A percentile compares a stretch with the other conserved stretches of the same genome.
These are phyloP conservation scores for Russula sp. DNA, from an alignment of 768 basidiomycete genomes.

Conservation along the genomic window DNA sequence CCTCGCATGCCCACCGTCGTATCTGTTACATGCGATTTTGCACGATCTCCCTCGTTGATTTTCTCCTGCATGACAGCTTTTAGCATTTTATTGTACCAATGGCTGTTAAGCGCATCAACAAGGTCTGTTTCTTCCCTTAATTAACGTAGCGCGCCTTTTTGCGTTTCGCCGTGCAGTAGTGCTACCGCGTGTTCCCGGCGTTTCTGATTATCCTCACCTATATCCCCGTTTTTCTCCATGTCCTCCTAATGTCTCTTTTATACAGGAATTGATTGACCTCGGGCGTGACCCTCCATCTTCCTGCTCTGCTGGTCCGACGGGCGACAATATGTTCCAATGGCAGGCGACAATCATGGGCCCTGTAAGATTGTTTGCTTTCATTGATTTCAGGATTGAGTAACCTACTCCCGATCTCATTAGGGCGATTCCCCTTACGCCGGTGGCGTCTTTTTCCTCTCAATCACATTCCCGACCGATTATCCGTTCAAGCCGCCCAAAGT, in stretches of 20 bases:
- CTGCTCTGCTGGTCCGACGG: conserved; percentile 96
- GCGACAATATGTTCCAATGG: conserved; percentile 99
- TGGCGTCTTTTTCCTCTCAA: conserved; percentile 97
- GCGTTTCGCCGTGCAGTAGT: background rate
- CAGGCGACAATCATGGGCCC: conserved; percentile 99
- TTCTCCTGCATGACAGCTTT: conserved; percentile 19
- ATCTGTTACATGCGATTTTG: conserved; percentile 29
- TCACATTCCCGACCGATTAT: conserved; percentile 94
- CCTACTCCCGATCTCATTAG: conserved; percentile 37
- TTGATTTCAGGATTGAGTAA: conserved; percentile 18
- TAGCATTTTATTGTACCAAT: conserved; percentile 35
- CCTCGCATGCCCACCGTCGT: conserved; percentile 6
- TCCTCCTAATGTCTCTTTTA: background rate
- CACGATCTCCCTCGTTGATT: conserved; percentile 32
- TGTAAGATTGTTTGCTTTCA: conserved; percentile 44
- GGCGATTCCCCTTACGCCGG: conserved; percentile 97
- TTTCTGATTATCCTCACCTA: background rate
- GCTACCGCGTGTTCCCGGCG: background rate
- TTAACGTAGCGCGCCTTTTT: background rate
- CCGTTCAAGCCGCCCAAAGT: conserved; percentile 99
- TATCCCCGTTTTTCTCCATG: conserved; percentile 7
- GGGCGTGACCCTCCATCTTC: conserved; percentile 99
- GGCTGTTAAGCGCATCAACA: conserved; percentile 99
- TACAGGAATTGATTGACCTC: conserved; percentile 96
- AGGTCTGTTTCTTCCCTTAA: conserved; percentile 44